A percentile compares a stretch with the other conserved stretches of the same genome.
These are phyloP conservation scores for Mortierella sp. DNA, from an alignment of 371 early-diverging fungal genomes.

Conservation along the genomic window DNA sequence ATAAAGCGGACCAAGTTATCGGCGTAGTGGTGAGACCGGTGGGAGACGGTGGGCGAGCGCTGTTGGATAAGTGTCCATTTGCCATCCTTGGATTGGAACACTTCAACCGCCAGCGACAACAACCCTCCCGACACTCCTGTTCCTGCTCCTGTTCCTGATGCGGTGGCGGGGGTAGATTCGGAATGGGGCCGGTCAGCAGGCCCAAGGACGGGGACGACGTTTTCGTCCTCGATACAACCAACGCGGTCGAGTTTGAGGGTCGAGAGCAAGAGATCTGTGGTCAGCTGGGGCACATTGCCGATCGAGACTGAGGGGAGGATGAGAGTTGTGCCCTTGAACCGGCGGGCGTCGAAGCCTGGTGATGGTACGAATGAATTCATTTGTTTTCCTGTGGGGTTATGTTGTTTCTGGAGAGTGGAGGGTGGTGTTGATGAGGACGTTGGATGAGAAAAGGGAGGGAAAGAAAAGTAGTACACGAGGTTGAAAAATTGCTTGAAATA, in stretches of 20 bases:
- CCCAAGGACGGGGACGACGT: constrained; percentile 68
- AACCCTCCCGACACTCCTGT: background rate
- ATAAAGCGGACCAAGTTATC: constrained; percentile 64
- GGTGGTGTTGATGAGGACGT: background rate
- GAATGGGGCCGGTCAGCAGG: constrained; percentile 41
- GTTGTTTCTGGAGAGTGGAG: background rate
- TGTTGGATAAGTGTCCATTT: constrained; percentile 72
- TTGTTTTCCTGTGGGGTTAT: background rate
- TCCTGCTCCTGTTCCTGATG: constrained; percentile 19
- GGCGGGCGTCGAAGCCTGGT: constrained; percentile 58
- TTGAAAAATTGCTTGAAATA: background rate
- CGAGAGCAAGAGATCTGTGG: constrained; percentile 78
- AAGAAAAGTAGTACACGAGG: background rate
- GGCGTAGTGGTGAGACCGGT: constrained; percentile 39
- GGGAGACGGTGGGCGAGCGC: constrained; percentile 65
- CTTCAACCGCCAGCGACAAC: constrained; percentile 56
- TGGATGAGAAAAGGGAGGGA: background rate
- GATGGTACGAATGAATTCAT: constrained; percentile 64
- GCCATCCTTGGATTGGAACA: constrained; percentile 68
- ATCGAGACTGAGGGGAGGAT: constrained; percentile 82
- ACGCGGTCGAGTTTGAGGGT: constrained; percentile 75
- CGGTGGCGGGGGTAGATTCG: background rate
- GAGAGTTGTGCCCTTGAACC: constrained; percentile 61
- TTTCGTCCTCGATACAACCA: constrained; percentile 73
- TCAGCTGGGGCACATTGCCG: constrained; percentile 85